Percentiles rank a stretch among this genome's conserved stretches.
Evolutionary conservation across 345 rosid genomes (phyloP).

Genomic region (Orychophragmus violaceus): DNA sequence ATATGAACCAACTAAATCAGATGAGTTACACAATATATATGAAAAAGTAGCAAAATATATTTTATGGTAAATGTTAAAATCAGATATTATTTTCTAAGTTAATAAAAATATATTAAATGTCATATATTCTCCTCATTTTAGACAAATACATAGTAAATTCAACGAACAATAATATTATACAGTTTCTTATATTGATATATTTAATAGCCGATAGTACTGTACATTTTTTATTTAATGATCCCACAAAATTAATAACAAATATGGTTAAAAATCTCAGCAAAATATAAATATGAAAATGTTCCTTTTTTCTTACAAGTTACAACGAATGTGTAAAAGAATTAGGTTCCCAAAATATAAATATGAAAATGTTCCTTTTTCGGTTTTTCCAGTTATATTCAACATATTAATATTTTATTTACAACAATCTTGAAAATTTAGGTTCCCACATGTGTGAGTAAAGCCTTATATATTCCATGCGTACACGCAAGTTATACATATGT

Average conservation of each 20-base stretch:
- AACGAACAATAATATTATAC: no score
- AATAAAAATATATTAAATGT: no score
- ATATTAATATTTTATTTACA: background rate
- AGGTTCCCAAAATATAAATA: no score
- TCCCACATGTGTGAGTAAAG: conserved; percentile 19
- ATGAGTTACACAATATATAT: background rate
- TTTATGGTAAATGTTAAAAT: no score
- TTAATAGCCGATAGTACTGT: background rate
- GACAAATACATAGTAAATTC: no score
- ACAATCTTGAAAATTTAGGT: background rate
- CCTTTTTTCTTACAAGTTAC: background rate
- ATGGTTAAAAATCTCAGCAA: background rate
- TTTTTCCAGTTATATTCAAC: background rate
- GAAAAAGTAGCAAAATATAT: no score
- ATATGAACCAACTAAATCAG: background rate
- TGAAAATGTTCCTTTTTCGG: no score
- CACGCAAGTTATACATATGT: conserved; percentile 3
- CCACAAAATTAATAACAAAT: background rate
- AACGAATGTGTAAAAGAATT: background rate
- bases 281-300: background rate
- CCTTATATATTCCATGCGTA: conserved; percentile 19
- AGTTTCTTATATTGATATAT: no score
- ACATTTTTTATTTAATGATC: no score
- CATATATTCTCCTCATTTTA: no score
- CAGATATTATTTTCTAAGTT: no score